Evolutionary conservation across 257 asterid species (phyloP).

Genomic region (Nicotiana undulata): DNA sequence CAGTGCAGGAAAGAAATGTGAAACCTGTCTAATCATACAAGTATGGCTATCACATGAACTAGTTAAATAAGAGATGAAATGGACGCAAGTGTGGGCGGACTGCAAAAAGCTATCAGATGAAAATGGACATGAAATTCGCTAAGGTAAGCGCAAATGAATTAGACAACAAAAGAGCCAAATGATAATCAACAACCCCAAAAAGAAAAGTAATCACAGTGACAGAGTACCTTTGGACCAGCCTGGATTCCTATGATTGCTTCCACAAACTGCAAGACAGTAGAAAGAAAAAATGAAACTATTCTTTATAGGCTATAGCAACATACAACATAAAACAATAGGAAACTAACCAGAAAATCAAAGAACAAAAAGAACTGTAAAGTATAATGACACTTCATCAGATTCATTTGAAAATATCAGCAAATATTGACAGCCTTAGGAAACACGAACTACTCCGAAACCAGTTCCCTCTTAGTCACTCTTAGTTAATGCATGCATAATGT

Average conservation of each 20-base stretch:
- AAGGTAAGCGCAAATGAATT: background rate
- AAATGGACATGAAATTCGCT: background rate
- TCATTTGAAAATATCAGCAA: background rate
- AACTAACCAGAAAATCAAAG: background rate
- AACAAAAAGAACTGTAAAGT: background rate
- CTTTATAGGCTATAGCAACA: background rate
- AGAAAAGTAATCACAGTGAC: background rate
- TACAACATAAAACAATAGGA: background rate
- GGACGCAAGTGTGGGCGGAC: background rate
- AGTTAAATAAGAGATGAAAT: background rate
- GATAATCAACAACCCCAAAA: background rate
- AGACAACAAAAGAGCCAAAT: background rate
- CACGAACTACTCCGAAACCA: background rate
- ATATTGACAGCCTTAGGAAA: background rate
- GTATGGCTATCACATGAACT: background rate
- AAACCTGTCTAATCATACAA: background rate
- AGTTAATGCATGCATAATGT: background rate
- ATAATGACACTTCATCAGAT: background rate
- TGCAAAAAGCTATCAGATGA: constrained; percentile 1
- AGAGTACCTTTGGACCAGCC: constrained; percentile 60
- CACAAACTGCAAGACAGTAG: constrained; percentile 57
- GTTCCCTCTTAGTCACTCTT: background rate
- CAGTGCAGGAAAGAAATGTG: background rate
- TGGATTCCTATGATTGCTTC: constrained; percentile 70
- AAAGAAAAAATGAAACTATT: background rate